Evolutionary conservation across 106 monocot genomes (phyloP), one percentile per base, ranked within the genome.

Genomic region (Vanilla planifolia): DNA sequence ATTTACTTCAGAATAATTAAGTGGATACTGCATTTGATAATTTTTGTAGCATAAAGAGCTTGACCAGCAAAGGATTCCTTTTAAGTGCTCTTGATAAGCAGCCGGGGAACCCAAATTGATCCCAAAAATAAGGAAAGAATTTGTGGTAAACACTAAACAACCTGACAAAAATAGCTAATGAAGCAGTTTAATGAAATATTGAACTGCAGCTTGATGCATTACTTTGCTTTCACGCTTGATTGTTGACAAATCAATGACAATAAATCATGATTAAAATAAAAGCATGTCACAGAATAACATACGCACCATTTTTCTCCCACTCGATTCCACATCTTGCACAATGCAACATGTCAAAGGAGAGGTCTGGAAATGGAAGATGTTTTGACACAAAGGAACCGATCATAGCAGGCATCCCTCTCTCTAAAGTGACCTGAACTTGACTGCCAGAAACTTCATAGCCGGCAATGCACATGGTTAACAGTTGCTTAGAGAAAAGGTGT

Each of bases 271-370:
- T 30, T 30, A 55, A 55, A 55, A 24, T 34, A 34, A 58, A 33
- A 59, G 59, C 23, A 59, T 10, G 35, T 59, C 59, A 7, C 21
- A 13, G 5, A 35, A 36, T 48, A 23, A 6, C 33, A 22, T 71
- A 82, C 55, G 5, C 27, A 84, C 92, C 79, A 63, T 79, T 88
- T 17, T 63, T 74, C 61, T 84, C 87, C 92, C 92, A 92, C 24
- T 79, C 67, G 57, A 92, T 66, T 11, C 80, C 84, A 66, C 92
- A 92, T 52, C 75, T 72, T 8, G 84, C 88, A 66, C 92, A 92
- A 39, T 92, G 92, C 46, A 92, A 20, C 88, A 92, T 81, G 57
- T 92, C 92, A 74, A 88, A 92, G 33, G 92, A 92, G 27, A 92
- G 84, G 59, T 67, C 67, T 32, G 92, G 88, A 65, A 68, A 88